These are phyloP conservation scores for Leptographium flavum DNA, from an alignment of 2,329 filamentous ascomycete genomes.

Conservation along the genomic window DNA sequence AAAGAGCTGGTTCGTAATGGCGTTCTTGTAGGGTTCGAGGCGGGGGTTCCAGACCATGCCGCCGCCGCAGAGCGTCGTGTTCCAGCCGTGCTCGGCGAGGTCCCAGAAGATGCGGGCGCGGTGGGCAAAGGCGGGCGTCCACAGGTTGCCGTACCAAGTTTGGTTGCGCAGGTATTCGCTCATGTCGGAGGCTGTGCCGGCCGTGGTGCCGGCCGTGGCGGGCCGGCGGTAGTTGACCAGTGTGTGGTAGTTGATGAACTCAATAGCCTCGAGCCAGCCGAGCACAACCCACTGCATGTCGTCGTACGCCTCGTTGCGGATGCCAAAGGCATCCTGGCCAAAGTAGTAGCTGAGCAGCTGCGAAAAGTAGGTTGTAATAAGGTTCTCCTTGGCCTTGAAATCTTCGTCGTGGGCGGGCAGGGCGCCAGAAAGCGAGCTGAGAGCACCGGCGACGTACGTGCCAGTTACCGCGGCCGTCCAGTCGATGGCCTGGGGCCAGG, in stretches of 20 bases:
- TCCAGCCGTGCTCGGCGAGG: constrained; percentile 66
- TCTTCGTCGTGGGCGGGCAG: constrained; percentile 22
- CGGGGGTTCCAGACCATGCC: constrained; percentile 79
- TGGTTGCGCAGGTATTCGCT: constrained; percentile 23
- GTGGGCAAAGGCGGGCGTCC: constrained; percentile 65
- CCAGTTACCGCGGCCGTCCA: constrained; percentile 83
- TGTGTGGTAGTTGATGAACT: constrained; percentile 60
- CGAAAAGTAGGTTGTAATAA: constrained; percentile 71
- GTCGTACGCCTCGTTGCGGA: constrained; percentile 69
- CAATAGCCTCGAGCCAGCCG: constrained; percentile 72
- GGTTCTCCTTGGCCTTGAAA: constrained; percentile 50
- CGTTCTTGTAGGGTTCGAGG: constrained; percentile 72
- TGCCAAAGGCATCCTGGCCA: constrained; percentile 62
- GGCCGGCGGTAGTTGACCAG: constrained; percentile 38
- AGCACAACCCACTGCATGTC: constrained; percentile 94
- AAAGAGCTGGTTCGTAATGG: constrained; percentile 86
- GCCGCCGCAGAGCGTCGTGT: constrained; percentile 63
- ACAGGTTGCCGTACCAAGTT: constrained; percentile 65
- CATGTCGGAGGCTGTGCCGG: not conserved
- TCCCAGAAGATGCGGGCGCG: constrained; percentile 78
- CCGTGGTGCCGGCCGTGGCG: not conserved
- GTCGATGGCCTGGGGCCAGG: constrained; percentile 77
- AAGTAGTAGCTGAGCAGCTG: constrained; percentile 71
- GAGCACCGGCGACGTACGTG: constrained; percentile 61
- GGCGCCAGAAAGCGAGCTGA: constrained; percentile 55